Evolutionary conservation across 2,329 filamentous ascomycete species (phyloP).

Genomic region (Sporothrix phasma): DNA sequence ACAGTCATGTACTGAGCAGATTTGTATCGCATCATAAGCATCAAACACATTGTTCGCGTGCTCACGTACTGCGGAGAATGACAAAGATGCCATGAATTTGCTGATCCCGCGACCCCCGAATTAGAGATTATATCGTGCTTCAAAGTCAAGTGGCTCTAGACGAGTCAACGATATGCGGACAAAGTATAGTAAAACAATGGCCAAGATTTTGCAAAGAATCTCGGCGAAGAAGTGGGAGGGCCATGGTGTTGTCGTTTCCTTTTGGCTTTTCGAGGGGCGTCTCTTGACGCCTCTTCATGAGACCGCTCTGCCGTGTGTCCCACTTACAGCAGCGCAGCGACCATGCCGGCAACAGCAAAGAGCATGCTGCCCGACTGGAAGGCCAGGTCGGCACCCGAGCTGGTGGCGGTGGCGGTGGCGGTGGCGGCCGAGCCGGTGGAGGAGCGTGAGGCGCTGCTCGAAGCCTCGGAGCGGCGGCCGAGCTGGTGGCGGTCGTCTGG

Average conservation of each 20-base stretch:
- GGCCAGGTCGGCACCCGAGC: slow-evolving; percentile 23
- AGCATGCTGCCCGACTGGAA: slow-evolving; percentile 25
- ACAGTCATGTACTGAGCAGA: too few relatives aligned
- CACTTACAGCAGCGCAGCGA: slow-evolving; percentile 26
- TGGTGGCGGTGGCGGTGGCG: slow-evolving; percentile 18
- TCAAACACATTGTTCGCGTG: not conserved
- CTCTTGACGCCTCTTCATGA: too few relatives aligned
- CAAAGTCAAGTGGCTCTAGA: not conserved
- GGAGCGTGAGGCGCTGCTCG: not conserved
- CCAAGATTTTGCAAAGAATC: not conserved
- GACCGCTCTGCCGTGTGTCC: too few relatives aligned
- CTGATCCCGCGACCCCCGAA: not conserved
- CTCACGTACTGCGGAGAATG: not conserved
- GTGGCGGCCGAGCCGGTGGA: not conserved
- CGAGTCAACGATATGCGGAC: not conserved
- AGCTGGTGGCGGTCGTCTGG: slow-evolving; percentile 1
- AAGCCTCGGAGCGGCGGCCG: slow-evolving; percentile 7
- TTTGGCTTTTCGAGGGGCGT: too few relatives aligned
- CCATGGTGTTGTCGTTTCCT: too few relatives aligned
- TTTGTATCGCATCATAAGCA: too few relatives aligned
- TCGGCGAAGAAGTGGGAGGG: not conserved
- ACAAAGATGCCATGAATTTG: not conserved
- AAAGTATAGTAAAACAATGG: not conserved
- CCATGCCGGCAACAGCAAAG: slow-evolving; percentile 26
- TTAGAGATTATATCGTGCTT: slow-evolving; percentile 5